phyloP scores from a whole-genome alignment of 257 asterid genomes.

The Paraleonurus japonicus region DNA sequence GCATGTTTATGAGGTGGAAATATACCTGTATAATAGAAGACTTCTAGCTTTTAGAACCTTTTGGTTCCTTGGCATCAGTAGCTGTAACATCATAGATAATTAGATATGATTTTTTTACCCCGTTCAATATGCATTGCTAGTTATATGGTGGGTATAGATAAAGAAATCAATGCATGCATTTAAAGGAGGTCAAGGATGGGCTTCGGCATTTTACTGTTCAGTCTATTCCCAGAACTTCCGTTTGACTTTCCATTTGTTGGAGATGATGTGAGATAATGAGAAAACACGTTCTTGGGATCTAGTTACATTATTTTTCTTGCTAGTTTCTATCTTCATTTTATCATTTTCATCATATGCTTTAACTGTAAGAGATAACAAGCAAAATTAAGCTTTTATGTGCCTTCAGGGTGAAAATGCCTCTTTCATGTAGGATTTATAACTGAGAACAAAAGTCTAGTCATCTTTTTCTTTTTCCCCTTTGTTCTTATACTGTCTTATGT shows the following conservation, averaged over 20 bases:
- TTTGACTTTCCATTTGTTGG: neutral
- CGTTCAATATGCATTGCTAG: neutral
- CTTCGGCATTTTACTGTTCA: neutral
- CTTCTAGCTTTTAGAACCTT: constrained; percentile 5
- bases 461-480: neutral
- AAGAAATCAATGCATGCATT: neutral
- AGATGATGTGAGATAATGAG: constrained; percentile 8
- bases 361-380: neutral
- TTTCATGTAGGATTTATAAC: constrained; percentile 5
- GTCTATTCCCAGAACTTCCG: neutral
- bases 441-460: neutral
- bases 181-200: constrained; percentile 1
- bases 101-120: neutral
- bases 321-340: constrained; percentile 1
- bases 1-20: neutral
- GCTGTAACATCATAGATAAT: neutral
- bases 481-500: neutral
- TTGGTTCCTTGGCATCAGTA: constrained; percentile 11
- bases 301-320: constrained; percentile 8
- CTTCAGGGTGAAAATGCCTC: constrained; percentile 9
- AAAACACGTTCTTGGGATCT: constrained; percentile 16
- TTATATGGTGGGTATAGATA: constrained; percentile 11
- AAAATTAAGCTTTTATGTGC: constrained; percentile 4
- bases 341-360: neutral
- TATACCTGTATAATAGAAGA: neutral